These are phyloP conservation scores for Populus nigra DNA, from an alignment of 345 rosid species.

Conservation along the genomic window DNA sequence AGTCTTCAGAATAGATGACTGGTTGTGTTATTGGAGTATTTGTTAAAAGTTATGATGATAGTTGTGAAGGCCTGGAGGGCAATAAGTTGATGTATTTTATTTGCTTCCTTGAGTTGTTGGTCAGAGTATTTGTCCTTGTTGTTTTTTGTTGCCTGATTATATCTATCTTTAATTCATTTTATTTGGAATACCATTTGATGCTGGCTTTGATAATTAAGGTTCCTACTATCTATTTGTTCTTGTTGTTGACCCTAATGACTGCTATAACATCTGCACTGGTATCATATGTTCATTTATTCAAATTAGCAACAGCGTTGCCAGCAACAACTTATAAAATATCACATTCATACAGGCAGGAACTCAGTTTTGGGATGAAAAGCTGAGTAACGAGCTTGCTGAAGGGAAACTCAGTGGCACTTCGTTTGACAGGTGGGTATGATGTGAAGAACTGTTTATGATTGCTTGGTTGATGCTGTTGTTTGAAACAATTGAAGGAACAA, in stretches of 20 bases:
- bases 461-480: not conserved
- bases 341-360: constrained; percentile 73
- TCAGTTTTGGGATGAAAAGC: constrained; percentile 92
- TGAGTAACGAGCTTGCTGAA: constrained; percentile 80
- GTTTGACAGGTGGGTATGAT: constrained; percentile 64
- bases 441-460: not conserved
- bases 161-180: not conserved
- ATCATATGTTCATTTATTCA: not conserved
- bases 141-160: too few species aligned
- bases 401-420: constrained; percentile 72
- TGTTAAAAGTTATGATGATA: not conserved
- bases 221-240: not conserved
- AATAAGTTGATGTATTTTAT: not conserved
- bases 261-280: not conserved
- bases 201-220: too few species aligned
- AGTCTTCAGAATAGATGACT: too few species aligned
- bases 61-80: not conserved
- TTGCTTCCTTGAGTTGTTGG: too few species aligned
- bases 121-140: too few species aligned
- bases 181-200: not conserved
- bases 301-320: not conserved
- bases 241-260: not conserved
- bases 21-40: not conserved
- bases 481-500: not conserved
- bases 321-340: not conserved